Evolutionary conservation across 164 flowering plant genomes (phyloP), one percentile per base, ranked within the genome.

Genomic region (Amborella trichopoda): DNA sequence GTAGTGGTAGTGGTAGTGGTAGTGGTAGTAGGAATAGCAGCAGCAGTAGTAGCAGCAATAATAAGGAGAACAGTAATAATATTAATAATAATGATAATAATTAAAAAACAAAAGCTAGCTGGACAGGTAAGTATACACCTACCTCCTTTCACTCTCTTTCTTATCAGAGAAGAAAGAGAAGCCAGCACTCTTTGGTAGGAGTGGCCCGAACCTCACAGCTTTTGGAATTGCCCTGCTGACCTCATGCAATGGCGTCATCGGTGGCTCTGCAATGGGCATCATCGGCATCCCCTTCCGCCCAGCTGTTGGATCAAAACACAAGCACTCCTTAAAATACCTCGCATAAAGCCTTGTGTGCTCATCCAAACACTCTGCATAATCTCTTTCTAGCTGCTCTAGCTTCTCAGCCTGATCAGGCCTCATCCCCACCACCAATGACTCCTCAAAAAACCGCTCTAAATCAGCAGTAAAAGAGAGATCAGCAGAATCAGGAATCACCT

Each of bases 251-350:
- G 87, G 84, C 49, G 87, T 80, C 81, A 74, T 71, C 10, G 93
- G 93, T 20, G 93, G 81, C 53, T 83, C 87, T 18, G 81, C 87
- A 48, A 83, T 83, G 8, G 93, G 93, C 40, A 80, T 40, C 87
- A 83, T 77, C 21, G 87, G 84, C 37, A 69, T 53, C 50, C 56
- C 66, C 61, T 62, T 77, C 68, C 63, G 75, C 66, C 60, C 64
- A 16, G 71, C 26, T 11, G 42, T 48, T 26, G 76, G 44, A 71
- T 80, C 81, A 41, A 50, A 67, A 39, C 62, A 65, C 71, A 77
- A 57, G 46, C 81, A 80, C 28, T 80, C 88, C 61, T 69, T 77
- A n/a, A 61, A 83, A 54, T 75, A 71, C 40, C 74, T 83, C 16
- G 88, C 81, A 62, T 68, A 80, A 18, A 83, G 70, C 59, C 70